These are phyloP conservation scores for Zizania palustris DNA, from an alignment of 202 grass and related monocot genomes.

Conservation along the genomic window DNA sequence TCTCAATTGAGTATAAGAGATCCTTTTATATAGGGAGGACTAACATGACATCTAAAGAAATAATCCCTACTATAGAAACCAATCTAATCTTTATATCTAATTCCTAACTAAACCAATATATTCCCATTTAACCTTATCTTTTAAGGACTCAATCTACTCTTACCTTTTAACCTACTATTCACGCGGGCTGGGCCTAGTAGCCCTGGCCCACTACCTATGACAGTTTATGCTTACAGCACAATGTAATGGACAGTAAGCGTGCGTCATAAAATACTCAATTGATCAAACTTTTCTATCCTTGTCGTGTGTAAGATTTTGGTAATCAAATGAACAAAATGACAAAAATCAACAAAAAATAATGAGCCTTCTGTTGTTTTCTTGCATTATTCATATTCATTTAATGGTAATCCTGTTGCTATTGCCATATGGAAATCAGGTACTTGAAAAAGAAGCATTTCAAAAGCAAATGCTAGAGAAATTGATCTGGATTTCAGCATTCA, in stretches of 20 bases:
- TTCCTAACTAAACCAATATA: too few species aligned
- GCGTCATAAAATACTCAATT: not conserved
- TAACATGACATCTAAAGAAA: too few species aligned
- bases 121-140: too few species aligned
- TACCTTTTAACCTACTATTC: too few species aligned
- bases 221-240: not conserved
- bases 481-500: conserved; percentile 97
- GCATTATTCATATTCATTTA: not conserved
- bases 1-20: too few species aligned
- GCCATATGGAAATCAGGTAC: conserved; percentile 50
- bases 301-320: not conserved
- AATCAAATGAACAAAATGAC: not conserved
- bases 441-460: conserved; percentile 84
- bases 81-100: too few species aligned
- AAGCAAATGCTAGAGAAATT: conserved; percentile 98
- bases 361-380: conserved; percentile 1
- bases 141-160: too few species aligned
- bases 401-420: not conserved
- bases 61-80: too few species aligned
- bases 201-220: too few species aligned
- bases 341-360: not conserved
- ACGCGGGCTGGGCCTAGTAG: too few species aligned
- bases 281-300: conserved; percentile 1
- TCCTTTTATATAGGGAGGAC: too few species aligned
- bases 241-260: not conserved